These are phyloP conservation scores for Phialocephala sp. DNA, from an alignment of 2,329 filamentous ascomycete genomes.

Conservation along the genomic window DNA sequence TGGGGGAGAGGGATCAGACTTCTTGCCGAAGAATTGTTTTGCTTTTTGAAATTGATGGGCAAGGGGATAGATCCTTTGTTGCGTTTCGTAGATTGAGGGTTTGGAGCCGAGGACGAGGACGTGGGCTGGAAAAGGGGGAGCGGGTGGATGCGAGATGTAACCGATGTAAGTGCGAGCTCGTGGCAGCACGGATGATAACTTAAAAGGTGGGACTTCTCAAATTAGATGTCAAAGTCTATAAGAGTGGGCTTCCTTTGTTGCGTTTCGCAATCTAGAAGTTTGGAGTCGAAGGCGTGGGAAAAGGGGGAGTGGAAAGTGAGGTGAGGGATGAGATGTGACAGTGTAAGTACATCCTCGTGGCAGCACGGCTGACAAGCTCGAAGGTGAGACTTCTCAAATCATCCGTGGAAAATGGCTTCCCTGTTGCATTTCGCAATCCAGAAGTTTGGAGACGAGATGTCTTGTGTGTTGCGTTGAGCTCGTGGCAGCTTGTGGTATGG, in stretches of 20 bases:
- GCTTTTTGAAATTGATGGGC: too few relatives aligned
- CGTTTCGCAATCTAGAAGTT: neutral
- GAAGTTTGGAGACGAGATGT: neutral
- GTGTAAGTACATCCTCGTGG: neutral
- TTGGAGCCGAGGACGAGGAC: neutral
- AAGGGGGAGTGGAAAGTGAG: neutral
- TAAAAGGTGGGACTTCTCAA: neutral
- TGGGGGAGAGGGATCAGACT: neutral
- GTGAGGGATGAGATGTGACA: neutral
- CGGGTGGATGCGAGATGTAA: neutral
- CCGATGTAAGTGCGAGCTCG: neutral
- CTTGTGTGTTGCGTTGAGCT: neutral
- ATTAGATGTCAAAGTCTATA: neutral
- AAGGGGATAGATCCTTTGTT: neutral
- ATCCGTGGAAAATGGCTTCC: neutral
- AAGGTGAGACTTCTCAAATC: neutral
- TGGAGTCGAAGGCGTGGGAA: neutral
- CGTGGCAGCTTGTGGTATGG: conserved; percentile 1
- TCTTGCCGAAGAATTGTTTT: too few relatives aligned
- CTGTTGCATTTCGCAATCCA: neutral
- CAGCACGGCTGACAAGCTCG: neutral
- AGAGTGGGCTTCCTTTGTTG: neutral
- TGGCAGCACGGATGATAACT: neutral
- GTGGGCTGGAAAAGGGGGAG: neutral
- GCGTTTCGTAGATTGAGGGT: neutral